Percentiles rank a stretch among this genome's conserved stretches.
phyloP scores from a whole-genome alignment of 768 basidiomycete genomes.

The Lyophyllum decastes region DNA sequence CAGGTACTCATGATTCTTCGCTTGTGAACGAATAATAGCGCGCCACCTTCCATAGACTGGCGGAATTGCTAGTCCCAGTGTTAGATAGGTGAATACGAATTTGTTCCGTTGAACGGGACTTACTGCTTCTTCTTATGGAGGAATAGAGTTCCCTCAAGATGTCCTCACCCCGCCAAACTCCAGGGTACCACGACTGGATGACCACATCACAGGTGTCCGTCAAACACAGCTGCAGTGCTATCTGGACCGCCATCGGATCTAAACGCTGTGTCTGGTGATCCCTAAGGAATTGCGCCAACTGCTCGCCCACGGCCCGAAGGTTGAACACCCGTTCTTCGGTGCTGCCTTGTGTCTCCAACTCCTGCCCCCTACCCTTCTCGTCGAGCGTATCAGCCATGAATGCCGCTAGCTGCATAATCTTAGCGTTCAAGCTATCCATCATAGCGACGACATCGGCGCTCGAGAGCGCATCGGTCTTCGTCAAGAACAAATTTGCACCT shows the following conservation, averaged over 20 bases:
- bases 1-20: slow-evolving; percentile 4
- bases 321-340: slow-evolving; percentile 6
- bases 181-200: slow-evolving; percentile 14
- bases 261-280: background rate
- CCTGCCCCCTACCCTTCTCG: slow-evolving; percentile 1
- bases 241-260: slow-evolving; percentile 19
- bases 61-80: slow-evolving; percentile 5
- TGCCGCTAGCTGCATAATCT: slow-evolving; percentile 22
- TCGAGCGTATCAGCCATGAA: slow-evolving; percentile 18
- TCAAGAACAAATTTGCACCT: slow-evolving; percentile 44
- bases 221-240: slow-evolving; percentile 17
- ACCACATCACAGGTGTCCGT: slow-evolving; percentile 10
- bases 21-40: slow-evolving; percentile 16
- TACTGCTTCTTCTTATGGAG: slow-evolving; percentile 15
- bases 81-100: background rate
- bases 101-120: background rate
- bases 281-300: slow-evolving; percentile 7
- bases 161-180: slow-evolving; percentile 10
- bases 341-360: background rate
- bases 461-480: slow-evolving; percentile 42
- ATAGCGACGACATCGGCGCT: slow-evolving; percentile 40
- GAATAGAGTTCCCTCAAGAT: slow-evolving; percentile 11
- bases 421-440: slow-evolving; percentile 18
- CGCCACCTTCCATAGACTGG: slow-evolving; percentile 17
- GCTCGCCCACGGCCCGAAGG: slow-evolving; percentile 5